Evolutionary conservation across 768 basidiomycete genomes (phyloP), one percentile per base, ranked within the genome.

Genomic region (Russula sp.): DNA sequence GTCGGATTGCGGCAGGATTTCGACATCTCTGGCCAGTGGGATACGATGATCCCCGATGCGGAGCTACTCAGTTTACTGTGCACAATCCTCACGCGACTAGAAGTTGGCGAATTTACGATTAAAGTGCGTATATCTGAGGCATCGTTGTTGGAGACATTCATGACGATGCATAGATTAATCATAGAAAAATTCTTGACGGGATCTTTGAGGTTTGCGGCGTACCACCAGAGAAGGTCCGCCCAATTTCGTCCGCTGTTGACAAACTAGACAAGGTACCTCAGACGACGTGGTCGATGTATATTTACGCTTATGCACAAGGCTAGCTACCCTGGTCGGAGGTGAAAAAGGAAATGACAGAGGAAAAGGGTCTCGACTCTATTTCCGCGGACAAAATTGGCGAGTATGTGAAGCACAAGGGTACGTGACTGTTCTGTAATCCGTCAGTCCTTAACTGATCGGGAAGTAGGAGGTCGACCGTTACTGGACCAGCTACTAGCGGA

Each of bases 151-250:
- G 32, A 20, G 5, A n/a, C 28, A 18, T 55, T 22, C 30, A 7
- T 50, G 30, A 18, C 16, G 24, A 28, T 48, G 18, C 36, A 11
- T 69, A 95, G 92, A 77, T 97, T 64, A 99, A 99, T 75, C 90
- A 99, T 81, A 84, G 97, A 55, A 98, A 95, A 77, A 90, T 99
- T 66, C 81, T 99, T 16, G 97, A 99, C 73, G 97, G 96, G 32
- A 89, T 99, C 64, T 98, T 98, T 71, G 89, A 93, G 72, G 88
- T 98, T 2, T 98, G 95, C 69, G 97, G 97, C 59, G 97, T 99
- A 5, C 90, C 94, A 0, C 70, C 78, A 26, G 92, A 93, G 28
- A 97, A 94, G 77, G 94, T 92, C 55, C 84, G 96, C 6, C 79
- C 87, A 16, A 98, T 98, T 67, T 96, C 94, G 0, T 95, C 92